Evolutionary conservation across 2,329 filamentous ascomycete species (phyloP), one percentile per base, ranked within the genome.

Genomic region (Scedosporium apiospermum): DNA sequence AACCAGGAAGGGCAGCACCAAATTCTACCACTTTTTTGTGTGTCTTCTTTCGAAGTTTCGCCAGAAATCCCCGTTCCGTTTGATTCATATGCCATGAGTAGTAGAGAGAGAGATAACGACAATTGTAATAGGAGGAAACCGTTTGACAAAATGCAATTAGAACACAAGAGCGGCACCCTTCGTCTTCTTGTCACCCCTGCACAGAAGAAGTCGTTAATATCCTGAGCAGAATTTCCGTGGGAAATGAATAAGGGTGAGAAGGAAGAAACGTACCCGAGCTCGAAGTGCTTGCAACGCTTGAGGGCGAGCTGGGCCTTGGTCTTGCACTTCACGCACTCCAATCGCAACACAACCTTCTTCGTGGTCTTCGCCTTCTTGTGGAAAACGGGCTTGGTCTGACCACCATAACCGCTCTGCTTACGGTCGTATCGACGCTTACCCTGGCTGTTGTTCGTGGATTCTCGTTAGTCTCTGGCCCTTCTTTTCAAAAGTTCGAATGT

Each of bases 281-380:
- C 95, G 83, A 99, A 99, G 88, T 99, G 95, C 90, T 99, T 99
- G 92, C 95, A 99, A 78, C 95, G 91, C 90, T 99, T 99, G 81
- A 99, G 85, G 72, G 95, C 87, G 76, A 99, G 86, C 85, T 99
- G 92, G 80, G 88, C 88, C 89, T 97, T 98, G 79, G 91, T 88
- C 90, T 98, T 98, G 91, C 95, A 99, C 72, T 82, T 79, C 76
- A 91, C 93, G 86, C 95, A 99, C 82, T 99, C 95, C 80, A 99
- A 83, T 84, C 95, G 88, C 81, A 99, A 84, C 75, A 99, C 96
- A 74, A 99, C 90, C 89, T 99, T 99, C 91, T 99, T 99, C 78
- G 95, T 99, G 72, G 95, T 99, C 90, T 99, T 99, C 71, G 95
- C 95, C 86, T 97, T 98, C 89, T 98, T 99, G 91, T 98, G 95